Evolutionary conservation across 106 monocot genomes (phyloP), one percentile per base, ranked within the genome.

Genomic region (Alisma plantagoaquatica): DNA sequence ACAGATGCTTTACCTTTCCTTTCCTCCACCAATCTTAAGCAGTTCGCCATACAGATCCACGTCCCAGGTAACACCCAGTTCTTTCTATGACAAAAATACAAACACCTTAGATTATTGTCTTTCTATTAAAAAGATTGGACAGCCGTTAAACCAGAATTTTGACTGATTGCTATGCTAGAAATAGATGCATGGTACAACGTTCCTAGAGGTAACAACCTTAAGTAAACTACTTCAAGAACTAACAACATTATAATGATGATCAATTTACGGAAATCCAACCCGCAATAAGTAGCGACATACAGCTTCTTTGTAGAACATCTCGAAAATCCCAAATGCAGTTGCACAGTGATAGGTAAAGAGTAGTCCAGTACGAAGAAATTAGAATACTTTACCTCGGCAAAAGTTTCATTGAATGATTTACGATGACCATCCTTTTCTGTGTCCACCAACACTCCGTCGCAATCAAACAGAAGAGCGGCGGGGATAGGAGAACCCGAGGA

Each of bases 361-460:
- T n/a, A n/a, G n/a, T n/a, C n/a, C n/a, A n/a, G n/a, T n/a, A n/a
- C n/a, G n/a, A n/a, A n/a, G n/a, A n/a, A n/a, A n/a, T n/a, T n/a
- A n/a, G n/a, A n/a, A n/a, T n/a, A n/a, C n/a, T n/a, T n/a, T n/a
- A 94, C 93, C 93, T 94, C 93, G 10, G 77, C 65, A 41, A 94
- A 94, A 19, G 93, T 81, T 3, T 94, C 80, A 16, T 94, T 94
- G 75, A 94, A 94, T 23, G 93, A 94, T 24, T 88, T 73, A 15
- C 88, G 71, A 33, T 94, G 94, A 6, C 94, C 94, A 21, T 94
- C 94, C 80, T 84, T 94, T 75, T 94, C 94, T 0, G 94, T 94
- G 61, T 94, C 94, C n/a, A 94, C 94, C 15, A 94, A 84, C 63
- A 94, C 94, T 16, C 94, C 94, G 23, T 94, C 94, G 42, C 94